These are phyloP conservation scores for Hyphopichia burtonii DNA, from an alignment of 1,139 yeast genomes.

Conservation along the genomic window DNA sequence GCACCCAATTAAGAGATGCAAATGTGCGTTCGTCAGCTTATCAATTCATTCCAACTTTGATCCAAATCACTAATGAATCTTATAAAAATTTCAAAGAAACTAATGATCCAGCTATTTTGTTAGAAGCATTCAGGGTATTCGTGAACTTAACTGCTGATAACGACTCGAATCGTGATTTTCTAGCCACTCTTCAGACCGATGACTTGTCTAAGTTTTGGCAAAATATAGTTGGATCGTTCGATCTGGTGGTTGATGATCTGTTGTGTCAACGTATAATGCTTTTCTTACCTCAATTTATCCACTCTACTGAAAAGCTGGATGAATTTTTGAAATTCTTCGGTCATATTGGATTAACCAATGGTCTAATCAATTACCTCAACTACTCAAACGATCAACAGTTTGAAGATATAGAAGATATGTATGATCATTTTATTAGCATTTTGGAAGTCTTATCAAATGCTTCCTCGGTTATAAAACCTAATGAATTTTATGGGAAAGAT, in stretches of 20 bases:
- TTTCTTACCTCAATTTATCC: constrained; percentile 36
- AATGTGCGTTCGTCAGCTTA: neutral
- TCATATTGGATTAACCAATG: constrained; percentile 6
- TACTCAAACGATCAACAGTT: constrained; percentile 6
- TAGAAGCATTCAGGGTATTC: constrained; percentile 26
- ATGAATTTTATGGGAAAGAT: neutral
- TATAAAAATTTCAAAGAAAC: neutral
- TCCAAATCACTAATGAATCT: neutral
- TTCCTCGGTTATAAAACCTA: neutral
- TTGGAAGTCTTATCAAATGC: neutral
- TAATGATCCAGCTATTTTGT: neutral
- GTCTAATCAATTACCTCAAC: neutral
- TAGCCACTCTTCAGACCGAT: constrained; percentile 11
- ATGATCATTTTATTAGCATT: neutral
- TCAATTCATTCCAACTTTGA: constrained; percentile 1
- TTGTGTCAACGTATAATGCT: constrained; percentile 16
- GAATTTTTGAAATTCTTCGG: constrained; percentile 16
- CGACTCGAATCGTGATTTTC: constrained; percentile 28
- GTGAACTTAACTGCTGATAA: constrained; percentile 40
- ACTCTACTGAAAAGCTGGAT: constrained; percentile 21
- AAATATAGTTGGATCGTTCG: constrained; percentile 4
- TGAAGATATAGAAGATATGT: constrained; percentile 10
- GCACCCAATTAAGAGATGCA: constrained; percentile 2
- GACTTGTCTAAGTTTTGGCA: constrained; percentile 22
- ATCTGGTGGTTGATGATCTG: neutral